Evolutionary conservation across 2,329 filamentous ascomycete genomes (phyloP).

Genomic region (Diaporthe sp.): DNA sequence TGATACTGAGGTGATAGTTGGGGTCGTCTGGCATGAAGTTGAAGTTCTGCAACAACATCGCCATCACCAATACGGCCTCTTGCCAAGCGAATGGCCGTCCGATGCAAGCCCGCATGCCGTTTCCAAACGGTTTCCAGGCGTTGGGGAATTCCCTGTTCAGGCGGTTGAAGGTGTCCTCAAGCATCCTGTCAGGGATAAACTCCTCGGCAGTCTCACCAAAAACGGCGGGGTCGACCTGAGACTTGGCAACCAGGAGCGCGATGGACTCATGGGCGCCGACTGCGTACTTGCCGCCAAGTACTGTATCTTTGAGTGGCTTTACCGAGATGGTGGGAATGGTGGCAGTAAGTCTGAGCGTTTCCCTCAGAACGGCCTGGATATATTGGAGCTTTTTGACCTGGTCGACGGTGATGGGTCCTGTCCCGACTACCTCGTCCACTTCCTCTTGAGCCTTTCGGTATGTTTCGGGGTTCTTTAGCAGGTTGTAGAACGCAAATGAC

Average conservation of each 20-base stretch:
- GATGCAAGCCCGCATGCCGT: constrained; percentile 74
- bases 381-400: constrained; percentile 77
- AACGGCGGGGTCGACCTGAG: constrained; percentile 74
- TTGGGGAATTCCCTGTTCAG: constrained; percentile 72
- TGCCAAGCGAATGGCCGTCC: constrained; percentile 83
- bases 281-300: constrained; percentile 73
- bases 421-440: constrained; percentile 75
- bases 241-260: constrained; percentile 61
- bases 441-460: constrained; percentile 75
- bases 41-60: constrained; percentile 79
- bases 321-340: constrained; percentile 72
- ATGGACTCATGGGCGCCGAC: constrained; percentile 67
- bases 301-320: constrained; percentile 62
- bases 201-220: constrained; percentile 75
- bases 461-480: constrained; percentile 73
- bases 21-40: constrained; percentile 75
- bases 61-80: constrained; percentile 73
- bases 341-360: constrained; percentile 74
- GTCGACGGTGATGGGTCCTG: constrained; percentile 68
- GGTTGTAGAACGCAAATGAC: constrained; percentile 74
- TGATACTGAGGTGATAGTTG: constrained; percentile 67
- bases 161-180: constrained; percentile 75
- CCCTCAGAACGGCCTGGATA: constrained; percentile 74
- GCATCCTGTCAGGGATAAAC: constrained; percentile 80
- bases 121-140: constrained; percentile 79